These are phyloP conservation scores for Cinnamomum micranthum DNA, from an alignment of 164 flowering plant species.

Conservation along the genomic window DNA sequence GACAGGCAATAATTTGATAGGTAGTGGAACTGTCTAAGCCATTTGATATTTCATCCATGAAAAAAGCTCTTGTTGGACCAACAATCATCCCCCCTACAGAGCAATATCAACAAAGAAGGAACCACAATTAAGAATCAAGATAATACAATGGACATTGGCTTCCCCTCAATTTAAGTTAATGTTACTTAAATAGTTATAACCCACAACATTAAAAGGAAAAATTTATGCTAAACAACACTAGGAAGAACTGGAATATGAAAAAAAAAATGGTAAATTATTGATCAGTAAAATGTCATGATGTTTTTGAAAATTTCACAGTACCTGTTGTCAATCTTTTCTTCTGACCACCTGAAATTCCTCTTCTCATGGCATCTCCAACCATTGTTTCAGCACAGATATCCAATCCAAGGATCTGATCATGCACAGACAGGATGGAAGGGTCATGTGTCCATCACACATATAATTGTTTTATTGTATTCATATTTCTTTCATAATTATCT, in stretches of 20 bases:
- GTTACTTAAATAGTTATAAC: not conserved
- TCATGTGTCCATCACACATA: no score
- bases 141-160: not conserved
- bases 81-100: slow-evolving; percentile 51
- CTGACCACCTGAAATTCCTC: slow-evolving; percentile 79
- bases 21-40: slow-evolving; percentile 59
- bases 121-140: no score
- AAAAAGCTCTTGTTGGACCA: slow-evolving; percentile 45
- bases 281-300: not conserved
- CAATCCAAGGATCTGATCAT: slow-evolving; percentile 57
- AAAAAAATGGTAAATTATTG: not conserved
- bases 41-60: slow-evolving; percentile 61
- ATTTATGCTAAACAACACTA: not conserved
- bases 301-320: slow-evolving; percentile 6
- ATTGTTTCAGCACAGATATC: slow-evolving; percentile 62
- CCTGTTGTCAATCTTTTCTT: slow-evolving; percentile 73
- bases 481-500: no score
- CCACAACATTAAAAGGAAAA: not conserved
- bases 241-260: not conserved
- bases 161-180: not conserved
- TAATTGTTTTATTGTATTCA: no score
- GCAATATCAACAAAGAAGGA: not conserved
- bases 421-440: no score
- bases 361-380: slow-evolving; percentile 64
- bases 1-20: slow-evolving; percentile 41